Evolutionary conservation across 2,329 filamentous ascomycete species (phyloP), one percentile per base, ranked within the genome.

Genomic region (Cytospora chrysosperma): DNA sequence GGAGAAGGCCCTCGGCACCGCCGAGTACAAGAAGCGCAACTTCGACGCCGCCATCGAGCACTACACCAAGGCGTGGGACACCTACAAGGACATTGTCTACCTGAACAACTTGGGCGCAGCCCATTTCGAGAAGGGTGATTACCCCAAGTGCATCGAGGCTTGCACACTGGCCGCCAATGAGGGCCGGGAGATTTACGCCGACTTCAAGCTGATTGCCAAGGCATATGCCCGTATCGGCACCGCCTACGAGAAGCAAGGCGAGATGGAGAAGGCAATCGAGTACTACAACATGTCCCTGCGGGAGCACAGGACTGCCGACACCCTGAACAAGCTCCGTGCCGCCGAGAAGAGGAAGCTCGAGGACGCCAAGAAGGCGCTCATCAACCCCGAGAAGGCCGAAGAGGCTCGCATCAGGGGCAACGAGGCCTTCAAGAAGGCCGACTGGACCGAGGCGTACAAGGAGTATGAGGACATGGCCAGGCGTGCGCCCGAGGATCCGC

Each of bases 131-230:
- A 97, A 98, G 83, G 93, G 93, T 63, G 95, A 98, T 75, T 96
- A 91, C 76, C 85, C 96, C 72, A 90, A 88, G 63, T 88, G 90
- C 69, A 93, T 99, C 68, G 91, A 96, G 71, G 81, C 88, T 19
- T 99, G 95, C 80, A 88, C 91, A 71, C 87, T 92, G 79, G 95
- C 96, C 13, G 85, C 97, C 60, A 90, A 96, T 70, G 90, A 98
- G 76, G 95, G 95, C 62, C 92, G 95, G 64, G 85, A 90, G 71
- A 88, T 96, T 70, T 90, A 93, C 62, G 93, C 95, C 67, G 95
- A 99, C 79, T 99, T 98, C 84, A 99, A 99, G 86, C 85, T 93
- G 73, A 94, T 99, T 69, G 93, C 96, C 74, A 98, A 97, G 87
- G 91, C 94, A n/a, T 97, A 95, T 72, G 93, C 93, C 47, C 92